phyloP scores from a whole-genome alignment of 2,329 filamentous ascomycete species.

The Verruconis gallopava region DNA sequence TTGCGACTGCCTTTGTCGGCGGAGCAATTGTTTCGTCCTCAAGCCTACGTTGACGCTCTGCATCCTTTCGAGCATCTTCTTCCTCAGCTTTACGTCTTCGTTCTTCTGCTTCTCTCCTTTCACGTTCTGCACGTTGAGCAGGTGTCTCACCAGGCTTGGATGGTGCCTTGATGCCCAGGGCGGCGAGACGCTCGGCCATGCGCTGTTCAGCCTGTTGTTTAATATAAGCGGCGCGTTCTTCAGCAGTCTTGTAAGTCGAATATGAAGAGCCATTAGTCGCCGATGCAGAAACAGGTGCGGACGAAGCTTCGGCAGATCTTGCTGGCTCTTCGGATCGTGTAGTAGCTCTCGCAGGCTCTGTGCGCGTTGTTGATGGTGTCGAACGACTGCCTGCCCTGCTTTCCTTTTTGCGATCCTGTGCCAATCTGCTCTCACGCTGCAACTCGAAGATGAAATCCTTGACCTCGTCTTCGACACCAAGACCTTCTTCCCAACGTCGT shows the following conservation, averaged over 20 bases:
- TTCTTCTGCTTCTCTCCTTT: constrained; percentile 74
- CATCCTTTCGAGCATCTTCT: constrained; percentile 78
- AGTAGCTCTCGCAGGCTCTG: constrained; percentile 16
- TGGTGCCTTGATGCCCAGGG: constrained; percentile 78
- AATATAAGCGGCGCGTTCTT: constrained; percentile 90
- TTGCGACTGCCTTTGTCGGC: constrained; percentile 35
- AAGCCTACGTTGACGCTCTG: constrained; percentile 71
- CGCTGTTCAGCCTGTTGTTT: constrained; percentile 94
- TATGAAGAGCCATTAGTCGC: constrained; percentile 52
- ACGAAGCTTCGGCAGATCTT: constrained; percentile 31
- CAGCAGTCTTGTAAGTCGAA: constrained; percentile 74
- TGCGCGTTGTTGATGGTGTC: constrained; percentile 28
- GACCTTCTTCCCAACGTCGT: constrained; percentile 86
- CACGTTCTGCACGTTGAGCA: constrained; percentile 75
- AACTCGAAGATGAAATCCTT: constrained; percentile 97
- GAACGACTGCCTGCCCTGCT: constrained; percentile 16
- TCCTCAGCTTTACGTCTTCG: constrained; percentile 84
- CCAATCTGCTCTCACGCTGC: constrained; percentile 69
- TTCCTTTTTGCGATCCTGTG: constrained; percentile 49
- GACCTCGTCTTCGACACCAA: constrained; percentile 93
- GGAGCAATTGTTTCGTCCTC: constrained; percentile 61
- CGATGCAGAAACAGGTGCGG: constrained; percentile 38
- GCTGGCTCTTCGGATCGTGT: constrained; percentile 40
- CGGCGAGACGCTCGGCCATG: constrained; percentile 91
- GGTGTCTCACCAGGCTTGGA: constrained; percentile 64